phyloP scores from a whole-genome alignment of 2,329 filamentous ascomycete species.

The Rugonectria rugulosa region DNA sequence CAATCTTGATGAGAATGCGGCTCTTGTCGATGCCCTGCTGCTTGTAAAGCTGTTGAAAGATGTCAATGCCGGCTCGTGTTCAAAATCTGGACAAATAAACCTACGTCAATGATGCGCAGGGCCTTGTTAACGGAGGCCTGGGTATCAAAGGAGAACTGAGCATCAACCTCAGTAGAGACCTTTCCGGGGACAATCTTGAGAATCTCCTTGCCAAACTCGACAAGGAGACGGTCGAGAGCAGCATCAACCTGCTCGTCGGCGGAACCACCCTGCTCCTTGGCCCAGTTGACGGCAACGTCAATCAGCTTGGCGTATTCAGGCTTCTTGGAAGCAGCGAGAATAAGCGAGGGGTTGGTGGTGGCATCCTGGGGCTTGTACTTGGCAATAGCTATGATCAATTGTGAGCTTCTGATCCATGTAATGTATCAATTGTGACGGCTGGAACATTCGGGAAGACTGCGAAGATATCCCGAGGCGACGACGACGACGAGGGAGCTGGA shows the following conservation, averaged over 20 bases:
- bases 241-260: conserved; percentile 86
- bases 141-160: conserved; percentile 93
- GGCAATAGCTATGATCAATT: conserved; percentile 76
- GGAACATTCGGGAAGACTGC: conserved; percentile 1
- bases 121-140: conserved; percentile 94
- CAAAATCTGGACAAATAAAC: conserved; percentile 36
- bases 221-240: conserved; percentile 91
- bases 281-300: conserved; percentile 83
- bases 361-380: conserved; percentile 99
- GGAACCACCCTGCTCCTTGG: conserved; percentile 75
- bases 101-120: conserved; percentile 92
- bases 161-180: conserved; percentile 98
- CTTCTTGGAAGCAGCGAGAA: conserved; percentile 98
- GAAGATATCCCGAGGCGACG: conserved; percentile 13
- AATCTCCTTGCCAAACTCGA: conserved; percentile 98
- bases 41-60: conserved; percentile 84
- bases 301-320: conserved; percentile 93
- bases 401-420: conserved; percentile 35
- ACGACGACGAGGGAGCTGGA: conserved; percentile 1
- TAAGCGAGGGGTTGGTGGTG: conserved; percentile 98
- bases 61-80: conserved; percentile 19
- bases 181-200: conserved; percentile 96
- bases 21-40: conserved; percentile 90
- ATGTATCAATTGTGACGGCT: conserved; percentile 25
- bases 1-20: conserved; percentile 97